Percentiles rank a stretch among this genome's conserved stretches.
Evolutionary conservation across 768 basidiomycete genomes (phyloP).

Genomic region (Exidia glandulosa): DNA sequence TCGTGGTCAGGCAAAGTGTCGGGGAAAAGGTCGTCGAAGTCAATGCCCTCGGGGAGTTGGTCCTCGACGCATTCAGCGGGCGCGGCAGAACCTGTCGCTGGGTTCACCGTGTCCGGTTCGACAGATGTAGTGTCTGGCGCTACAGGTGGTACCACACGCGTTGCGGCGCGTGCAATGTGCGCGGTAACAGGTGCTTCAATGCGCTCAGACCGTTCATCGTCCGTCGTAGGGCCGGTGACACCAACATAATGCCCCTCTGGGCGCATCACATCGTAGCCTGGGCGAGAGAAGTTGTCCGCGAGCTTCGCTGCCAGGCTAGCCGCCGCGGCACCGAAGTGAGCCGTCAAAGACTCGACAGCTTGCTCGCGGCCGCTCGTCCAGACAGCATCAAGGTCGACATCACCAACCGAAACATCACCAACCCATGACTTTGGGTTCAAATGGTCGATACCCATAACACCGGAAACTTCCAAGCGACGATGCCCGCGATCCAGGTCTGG

Average conservation of each 20-base stretch:
- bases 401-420: neutral
- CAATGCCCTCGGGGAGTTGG: too few species aligned
- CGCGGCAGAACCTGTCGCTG: too few species aligned
- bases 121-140: too few species aligned
- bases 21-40: too few species aligned
- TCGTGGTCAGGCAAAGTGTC: too few species aligned
- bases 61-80: too few species aligned
- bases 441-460: slow-evolving; percentile 16
- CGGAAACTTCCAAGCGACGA: slow-evolving; percentile 16
- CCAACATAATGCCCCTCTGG: neutral
- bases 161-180: too few species aligned
- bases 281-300: neutral
- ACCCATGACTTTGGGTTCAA: slow-evolving; percentile 10
- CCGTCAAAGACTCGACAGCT: neutral
- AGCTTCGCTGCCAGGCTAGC: neutral
- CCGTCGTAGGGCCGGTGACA: neutral
- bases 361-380: neutral
- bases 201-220: neutral
- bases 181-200: neutral
- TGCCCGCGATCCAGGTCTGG: slow-evolving; percentile 16
- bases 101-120: too few species aligned
- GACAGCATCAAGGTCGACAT: neutral
- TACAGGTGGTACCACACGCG: too few species aligned
- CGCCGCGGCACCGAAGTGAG: neutral
- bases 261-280: neutral